Base-by-base conservation (phyloP, 2,329 filamentous ascomycete genomes). In the Alternaria sp. region DNA sequence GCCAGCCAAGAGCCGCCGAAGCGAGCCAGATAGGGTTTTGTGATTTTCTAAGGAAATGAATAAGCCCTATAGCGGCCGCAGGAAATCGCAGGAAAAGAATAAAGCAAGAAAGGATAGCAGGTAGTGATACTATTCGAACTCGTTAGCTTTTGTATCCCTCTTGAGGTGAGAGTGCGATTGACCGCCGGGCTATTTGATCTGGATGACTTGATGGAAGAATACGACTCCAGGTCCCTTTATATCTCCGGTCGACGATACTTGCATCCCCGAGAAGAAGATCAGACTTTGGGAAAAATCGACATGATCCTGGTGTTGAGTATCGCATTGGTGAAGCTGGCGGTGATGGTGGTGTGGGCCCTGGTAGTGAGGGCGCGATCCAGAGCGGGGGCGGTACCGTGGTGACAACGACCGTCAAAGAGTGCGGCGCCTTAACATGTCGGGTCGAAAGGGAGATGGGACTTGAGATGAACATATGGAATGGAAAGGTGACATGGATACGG, bases 171-270 rank as follows among this genome's bases (percentile, higher is more conserved):
- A 19, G 54, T 21, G 25, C 13, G 40, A 32, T 47, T 30, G 44
- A 25, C 54, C 54, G n/a, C 54, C 46, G 54, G n/a, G 43, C 54
- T 19, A 32, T 30, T 28, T 11, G 17, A 47, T 57, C 54, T 57
- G 54, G 25, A 57, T 57, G 43, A 47, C 54, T 57, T 49, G 54
- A 57, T 57, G 54, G 19, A 49, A 26, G 43, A 28, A 21, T 32
- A 17, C 13, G 1, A n/a, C 6, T 4, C 5, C 32, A 11, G 3
- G 12, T 47, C 17, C 23, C 17, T 44, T 46, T 15, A 28, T 25
- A 28, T 15, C 8, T 21, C n/a, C 9, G 15, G 23, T 17, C 26
- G 2, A 17, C 10, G 53, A 46, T 7, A 19, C 12, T 17, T 32
- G 19, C 9, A 5, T 13, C 3, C 32, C 8, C 6, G 12, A 11